phyloP scores from a whole-genome alignment of 305 asterid genomes.

The Fraxinus ornus region DNA sequence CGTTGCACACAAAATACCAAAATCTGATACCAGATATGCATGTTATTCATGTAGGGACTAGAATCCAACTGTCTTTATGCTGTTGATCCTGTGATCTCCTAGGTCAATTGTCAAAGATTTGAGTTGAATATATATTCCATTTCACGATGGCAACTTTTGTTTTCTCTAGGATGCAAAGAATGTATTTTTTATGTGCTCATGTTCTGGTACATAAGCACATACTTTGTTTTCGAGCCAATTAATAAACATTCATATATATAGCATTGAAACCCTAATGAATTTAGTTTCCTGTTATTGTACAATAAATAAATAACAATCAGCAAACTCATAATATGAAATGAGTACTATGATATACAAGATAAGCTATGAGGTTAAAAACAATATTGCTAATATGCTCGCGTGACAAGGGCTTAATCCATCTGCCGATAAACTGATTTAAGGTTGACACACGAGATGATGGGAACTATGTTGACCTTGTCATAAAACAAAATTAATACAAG shows the following conservation, averaged over 20 bases:
- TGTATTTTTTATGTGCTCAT: constrained; percentile 2
- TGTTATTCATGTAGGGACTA: not conserved
- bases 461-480: not conserved
- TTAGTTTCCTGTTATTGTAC: too few relatives aligned
- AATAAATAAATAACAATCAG: too few relatives aligned
- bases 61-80: not conserved
- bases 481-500: not conserved
- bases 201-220: not conserved
- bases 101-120: constrained; percentile 51
- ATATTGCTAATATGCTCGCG: not conserved
- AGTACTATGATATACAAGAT: too few relatives aligned
- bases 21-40: not conserved
- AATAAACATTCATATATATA: too few relatives aligned
- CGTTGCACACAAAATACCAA: not conserved
- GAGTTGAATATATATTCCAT: constrained; percentile 28
- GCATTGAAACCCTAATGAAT: not conserved
- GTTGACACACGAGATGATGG: not conserved
- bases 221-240: too few relatives aligned
- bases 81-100: constrained; percentile 22
- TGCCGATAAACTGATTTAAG: not conserved
- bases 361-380: too few relatives aligned
- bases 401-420: not conserved
- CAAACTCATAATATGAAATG: not conserved
- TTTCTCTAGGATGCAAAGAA: constrained; percentile 22
- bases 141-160: constrained; percentile 22